Evolutionary conservation across 352 stramenopile species (phyloP).

Genomic region (Stramenopiles sp.): DNA sequence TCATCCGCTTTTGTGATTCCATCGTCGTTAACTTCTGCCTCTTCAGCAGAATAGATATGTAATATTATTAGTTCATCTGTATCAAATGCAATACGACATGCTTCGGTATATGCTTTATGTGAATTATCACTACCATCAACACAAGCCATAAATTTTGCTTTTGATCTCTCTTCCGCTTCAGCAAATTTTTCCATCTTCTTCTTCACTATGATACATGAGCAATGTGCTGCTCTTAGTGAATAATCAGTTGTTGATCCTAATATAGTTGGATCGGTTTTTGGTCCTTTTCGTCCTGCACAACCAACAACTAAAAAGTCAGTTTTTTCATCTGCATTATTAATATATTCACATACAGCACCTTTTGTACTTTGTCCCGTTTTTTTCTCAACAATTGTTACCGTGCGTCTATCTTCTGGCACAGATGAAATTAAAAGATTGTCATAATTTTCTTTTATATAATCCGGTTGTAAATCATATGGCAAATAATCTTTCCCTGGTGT

Average conservation of each 20-base stretch:
- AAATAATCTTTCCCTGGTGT: background rate
- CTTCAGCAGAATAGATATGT: background rate
- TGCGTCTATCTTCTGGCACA: background rate
- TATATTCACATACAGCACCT: background rate
- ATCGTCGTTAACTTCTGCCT: background rate
- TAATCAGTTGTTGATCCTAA: background rate
- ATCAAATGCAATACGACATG: background rate
- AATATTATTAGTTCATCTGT: background rate
- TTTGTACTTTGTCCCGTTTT: background rate
- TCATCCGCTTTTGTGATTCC: background rate
- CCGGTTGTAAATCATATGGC: background rate
- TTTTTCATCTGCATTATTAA: background rate
- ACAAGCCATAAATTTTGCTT: background rate
- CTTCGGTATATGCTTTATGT: background rate
- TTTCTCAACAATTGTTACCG: background rate
- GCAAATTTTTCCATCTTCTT: background rate
- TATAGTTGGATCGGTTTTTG: background rate
- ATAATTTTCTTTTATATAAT: background rate
- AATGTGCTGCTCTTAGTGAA: background rate
- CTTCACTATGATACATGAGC: background rate
- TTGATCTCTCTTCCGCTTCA: background rate
- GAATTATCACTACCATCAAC: background rate
- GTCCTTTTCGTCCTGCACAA: background rate
- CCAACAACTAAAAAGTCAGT: background rate
- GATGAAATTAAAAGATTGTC: background rate